Evolutionary conservation across 2,329 filamentous ascomycete species (phyloP), one percentile per base, ranked within the genome.

Genomic region (Verticillium dahliae): DNA sequence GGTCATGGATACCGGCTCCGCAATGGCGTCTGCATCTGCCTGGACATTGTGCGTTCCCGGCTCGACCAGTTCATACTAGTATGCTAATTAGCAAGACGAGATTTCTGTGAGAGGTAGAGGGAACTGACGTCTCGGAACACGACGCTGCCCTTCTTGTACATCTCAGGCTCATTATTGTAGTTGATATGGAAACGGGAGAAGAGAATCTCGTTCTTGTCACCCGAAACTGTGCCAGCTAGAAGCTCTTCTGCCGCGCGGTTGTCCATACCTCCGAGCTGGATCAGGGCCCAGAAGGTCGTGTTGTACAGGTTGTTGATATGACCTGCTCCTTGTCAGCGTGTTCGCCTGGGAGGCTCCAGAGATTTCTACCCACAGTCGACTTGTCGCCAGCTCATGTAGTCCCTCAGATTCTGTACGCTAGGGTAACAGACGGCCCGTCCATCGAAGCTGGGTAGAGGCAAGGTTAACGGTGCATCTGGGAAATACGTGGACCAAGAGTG

Each of bases 251-350:
- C 95, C 62, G 91, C 89, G 58, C 87, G 89, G 35, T 86, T 84
- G 59, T 85, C 87, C 78, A 95, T 83, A 0, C 89, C 90, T 2
- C 91, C 93, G 57, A 86, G 79, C 65, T 91, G 86, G 27, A 98
- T 89, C 69, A 99, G 80, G 1, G 89, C 81, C 95, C 95, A 99
- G 74, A 98, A 98, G 0, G 92, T 91, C 0, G 95, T 99, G 73
- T 99, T 99, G 76, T 97, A 99, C 4, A 99, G 84, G 70, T 99
- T 99, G 75, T 99, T 99, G 69, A 99, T 96, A 73, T 99, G 95
- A 67, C 91, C 91, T 94, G 63, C 10, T 0, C 14, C 1, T 5
- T 3, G 39, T 73, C 63, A 70, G 67, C 35, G 11, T 57, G 13
- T 41, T 27, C 33, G 6, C n/a, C 18, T 6, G 31, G 22, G 60